Evolutionary conservation across 306 rosid genomes (phyloP).

Genomic region (Casuarina cunninghamiana): DNA sequence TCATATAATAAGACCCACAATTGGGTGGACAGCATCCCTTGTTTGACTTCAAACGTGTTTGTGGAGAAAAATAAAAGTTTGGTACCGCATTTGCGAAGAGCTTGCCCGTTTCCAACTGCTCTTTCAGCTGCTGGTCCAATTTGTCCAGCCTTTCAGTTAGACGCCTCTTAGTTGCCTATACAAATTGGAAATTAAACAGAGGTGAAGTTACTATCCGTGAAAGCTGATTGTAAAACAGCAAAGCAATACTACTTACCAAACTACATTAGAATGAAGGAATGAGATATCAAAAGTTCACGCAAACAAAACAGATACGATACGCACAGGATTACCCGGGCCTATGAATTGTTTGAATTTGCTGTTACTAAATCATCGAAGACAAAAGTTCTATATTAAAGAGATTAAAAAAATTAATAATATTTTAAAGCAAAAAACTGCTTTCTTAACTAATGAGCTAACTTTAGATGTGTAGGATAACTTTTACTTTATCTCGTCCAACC

Average conservation of each 20-base stretch:
- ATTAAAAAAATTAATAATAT: too few relatives aligned
- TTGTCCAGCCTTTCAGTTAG: constrained; percentile 64
- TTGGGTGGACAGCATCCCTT: background rate
- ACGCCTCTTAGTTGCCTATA: constrained; percentile 67
- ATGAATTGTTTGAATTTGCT: too few relatives aligned
- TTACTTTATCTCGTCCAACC: too few relatives aligned
- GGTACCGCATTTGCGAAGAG: constrained; percentile 64
- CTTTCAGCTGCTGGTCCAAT: constrained; percentile 70
- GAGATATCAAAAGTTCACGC: background rate
- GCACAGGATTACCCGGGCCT: too few relatives aligned
- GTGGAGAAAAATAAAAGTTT: constrained; percentile 15
- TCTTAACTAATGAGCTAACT: too few relatives aligned
- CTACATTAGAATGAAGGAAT: constrained; percentile 36
- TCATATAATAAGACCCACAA: background rate
- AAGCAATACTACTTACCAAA: constrained; percentile 53
- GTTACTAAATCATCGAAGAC: too few relatives aligned
- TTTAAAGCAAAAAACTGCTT: too few relatives aligned
- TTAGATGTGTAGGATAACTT: too few relatives aligned
- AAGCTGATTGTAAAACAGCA: constrained; percentile 9
- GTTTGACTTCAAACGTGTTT: constrained; percentile 1
- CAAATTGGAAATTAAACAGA: constrained; percentile 10
- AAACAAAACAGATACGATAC: too few relatives aligned
- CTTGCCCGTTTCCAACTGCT: constrained; percentile 54
- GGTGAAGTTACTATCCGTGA: constrained; percentile 16
- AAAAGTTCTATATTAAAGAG: too few relatives aligned